phyloP scores from a whole-genome alignment of 257 asterid genomes.

The Mitragyna speciosa region DNA sequence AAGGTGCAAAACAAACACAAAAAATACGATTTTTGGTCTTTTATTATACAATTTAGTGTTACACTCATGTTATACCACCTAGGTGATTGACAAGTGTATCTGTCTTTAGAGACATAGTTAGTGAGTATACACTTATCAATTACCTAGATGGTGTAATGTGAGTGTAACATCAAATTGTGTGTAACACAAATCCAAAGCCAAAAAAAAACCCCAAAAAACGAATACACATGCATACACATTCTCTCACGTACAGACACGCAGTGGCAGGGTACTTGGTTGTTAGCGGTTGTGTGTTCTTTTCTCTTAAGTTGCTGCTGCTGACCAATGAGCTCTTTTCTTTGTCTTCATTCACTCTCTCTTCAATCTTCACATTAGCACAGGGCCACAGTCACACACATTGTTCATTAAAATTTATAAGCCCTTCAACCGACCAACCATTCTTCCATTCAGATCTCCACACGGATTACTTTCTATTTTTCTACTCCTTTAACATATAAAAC shows the following conservation, averaged over 20 bases:
- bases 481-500: not conserved
- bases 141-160: too few relatives aligned
- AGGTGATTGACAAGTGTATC: too few relatives aligned
- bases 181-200: too few relatives aligned
- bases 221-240: not conserved
- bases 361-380: conserved; percentile 9
- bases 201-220: not conserved
- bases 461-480: not conserved
- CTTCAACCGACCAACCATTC: conserved; percentile 4
- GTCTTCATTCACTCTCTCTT: conserved; percentile 11
- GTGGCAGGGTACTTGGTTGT: not conserved
- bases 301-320: not conserved
- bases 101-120: too few relatives aligned
- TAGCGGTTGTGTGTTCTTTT: not conserved
- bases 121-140: too few relatives aligned
- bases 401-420: conserved; percentile 12
- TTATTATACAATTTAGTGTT: too few relatives aligned
- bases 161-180: too few relatives aligned
- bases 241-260: conserved; percentile 4
- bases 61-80: too few relatives aligned
- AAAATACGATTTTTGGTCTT: too few relatives aligned
- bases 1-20: not conserved
- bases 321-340: not conserved
- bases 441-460: conserved; percentile 25
- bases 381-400: conserved; percentile 6